These are phyloP conservation scores for Anthoceros angustus DNA, from an alignment of 225 moss, liverwort and hornwort species.

Conservation along the genomic window DNA sequence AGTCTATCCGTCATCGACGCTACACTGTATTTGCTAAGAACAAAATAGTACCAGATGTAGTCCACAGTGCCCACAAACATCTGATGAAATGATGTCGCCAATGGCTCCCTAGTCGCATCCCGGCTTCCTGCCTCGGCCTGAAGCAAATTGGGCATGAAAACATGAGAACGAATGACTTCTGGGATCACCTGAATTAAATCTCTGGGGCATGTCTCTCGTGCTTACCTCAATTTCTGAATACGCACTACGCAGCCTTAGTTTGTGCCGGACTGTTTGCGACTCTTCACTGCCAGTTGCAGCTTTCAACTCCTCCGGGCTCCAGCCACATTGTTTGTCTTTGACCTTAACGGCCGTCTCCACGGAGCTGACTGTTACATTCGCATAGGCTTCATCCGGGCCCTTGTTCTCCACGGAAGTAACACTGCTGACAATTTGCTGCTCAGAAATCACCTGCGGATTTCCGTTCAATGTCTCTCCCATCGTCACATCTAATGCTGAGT, in stretches of 20 bases:
- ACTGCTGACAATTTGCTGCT: too few relatives aligned
- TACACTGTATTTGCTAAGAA: not conserved
- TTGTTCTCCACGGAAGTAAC: too few relatives aligned
- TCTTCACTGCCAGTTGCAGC: constrained; percentile 57
- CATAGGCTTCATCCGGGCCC: constrained; percentile 3
- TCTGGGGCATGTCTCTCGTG: not conserved
- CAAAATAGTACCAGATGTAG: constrained; percentile 59
- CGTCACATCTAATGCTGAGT: too few relatives aligned
- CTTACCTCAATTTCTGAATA: constrained; percentile 78
- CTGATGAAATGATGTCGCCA: constrained; percentile 53
- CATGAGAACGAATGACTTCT: not conserved
- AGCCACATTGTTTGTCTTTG: constrained; percentile 18
- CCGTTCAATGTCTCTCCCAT: too few relatives aligned
- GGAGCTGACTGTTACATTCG: not conserved
- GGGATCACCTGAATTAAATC: not conserved
- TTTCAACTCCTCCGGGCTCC: constrained; percentile 53
- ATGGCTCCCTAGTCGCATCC: constrained; percentile 69
- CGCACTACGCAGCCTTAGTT: constrained; percentile 53
- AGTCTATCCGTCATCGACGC: not conserved
- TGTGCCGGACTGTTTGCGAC: constrained; percentile 36
- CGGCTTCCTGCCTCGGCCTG: constrained; percentile 71
- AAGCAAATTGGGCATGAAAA: not conserved
- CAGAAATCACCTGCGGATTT: too few relatives aligned
- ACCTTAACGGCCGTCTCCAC: not conserved
- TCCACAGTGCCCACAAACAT: constrained; percentile 95